Percentiles rank a stretch among this genome's conserved stretches.
phyloP scores from a whole-genome alignment of 2,329 filamentous ascomycete genomes.

The Seiridium cupressi region DNA sequence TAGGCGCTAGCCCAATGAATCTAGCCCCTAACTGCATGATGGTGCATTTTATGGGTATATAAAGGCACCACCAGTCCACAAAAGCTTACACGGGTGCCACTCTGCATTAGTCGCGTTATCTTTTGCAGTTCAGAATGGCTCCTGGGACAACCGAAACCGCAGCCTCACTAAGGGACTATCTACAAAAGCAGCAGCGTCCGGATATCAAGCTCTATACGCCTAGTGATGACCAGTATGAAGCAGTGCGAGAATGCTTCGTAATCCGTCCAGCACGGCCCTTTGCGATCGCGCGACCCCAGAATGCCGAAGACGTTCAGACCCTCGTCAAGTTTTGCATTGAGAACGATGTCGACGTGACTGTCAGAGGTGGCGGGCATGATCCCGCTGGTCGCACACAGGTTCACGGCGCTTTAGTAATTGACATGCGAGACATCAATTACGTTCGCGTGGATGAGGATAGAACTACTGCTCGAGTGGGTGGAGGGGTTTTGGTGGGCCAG shows the following conservation, averaged over 20 bases:
- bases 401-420: constrained; percentile 30
- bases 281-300: constrained; percentile 19
- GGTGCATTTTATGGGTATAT: too few relatives aligned
- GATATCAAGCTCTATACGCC: not conserved
- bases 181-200: not conserved
- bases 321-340: constrained; percentile 16
- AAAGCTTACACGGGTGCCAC: too few relatives aligned
- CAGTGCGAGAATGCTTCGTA: constrained; percentile 12
- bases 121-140: not conserved
- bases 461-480: constrained; percentile 31
- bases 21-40: too few relatives aligned
- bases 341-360: constrained; percentile 19
- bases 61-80: too few relatives aligned
- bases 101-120: too few relatives aligned
- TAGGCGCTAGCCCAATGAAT: too few relatives aligned
- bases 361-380: constrained; percentile 34
- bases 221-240: constrained; percentile 14
- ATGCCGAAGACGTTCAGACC: constrained; percentile 14
- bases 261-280: constrained; percentile 11
- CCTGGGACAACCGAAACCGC: not conserved
- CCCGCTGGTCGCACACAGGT: constrained; percentile 29
- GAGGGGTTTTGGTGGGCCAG: constrained; percentile 30
- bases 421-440: constrained; percentile 33
- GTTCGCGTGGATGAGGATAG: constrained; percentile 24
- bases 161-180: not conserved